Percentiles rank a stretch among this genome's conserved stretches.
Evolutionary conservation across 2,329 filamentous ascomycete genomes (phyloP).

Genomic region (Westerdykella ornata): DNA sequence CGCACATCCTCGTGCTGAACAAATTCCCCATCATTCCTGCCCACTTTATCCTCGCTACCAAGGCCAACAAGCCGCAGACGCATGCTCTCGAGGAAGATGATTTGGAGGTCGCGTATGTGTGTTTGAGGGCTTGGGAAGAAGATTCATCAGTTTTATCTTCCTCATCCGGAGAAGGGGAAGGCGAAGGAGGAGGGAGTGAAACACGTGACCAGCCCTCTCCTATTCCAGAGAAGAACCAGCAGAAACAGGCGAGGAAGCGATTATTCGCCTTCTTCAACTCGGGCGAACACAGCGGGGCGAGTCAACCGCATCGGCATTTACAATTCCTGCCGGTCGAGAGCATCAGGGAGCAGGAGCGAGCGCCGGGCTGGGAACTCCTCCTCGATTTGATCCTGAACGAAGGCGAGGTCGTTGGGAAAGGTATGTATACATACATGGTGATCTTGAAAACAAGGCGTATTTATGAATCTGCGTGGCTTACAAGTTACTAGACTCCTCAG

Average conservation of each 20-base stretch:
- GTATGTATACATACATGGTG: background rate
- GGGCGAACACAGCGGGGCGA: slow-evolving; percentile 61
- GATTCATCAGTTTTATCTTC: background rate
- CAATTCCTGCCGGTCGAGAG: slow-evolving; percentile 61
- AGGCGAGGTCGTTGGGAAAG: background rate
- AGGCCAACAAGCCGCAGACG: slow-evolving; percentile 57
- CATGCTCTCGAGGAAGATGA: slow-evolving; percentile 56
- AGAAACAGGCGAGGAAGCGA: too few relatives aligned
- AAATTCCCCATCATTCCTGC: slow-evolving; percentile 66
- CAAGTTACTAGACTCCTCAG: background rate
- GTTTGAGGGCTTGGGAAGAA: slow-evolving; percentile 51
- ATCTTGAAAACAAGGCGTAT: too few relatives aligned
- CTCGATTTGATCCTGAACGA: slow-evolving; percentile 39
- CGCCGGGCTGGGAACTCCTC: slow-evolving; percentile 43
- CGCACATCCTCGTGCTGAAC: slow-evolving; percentile 63
- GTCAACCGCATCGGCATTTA: slow-evolving; percentile 64
- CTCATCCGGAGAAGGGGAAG: slow-evolving; percentile 8
- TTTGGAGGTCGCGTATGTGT: slow-evolving; percentile 55
- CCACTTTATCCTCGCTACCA: slow-evolving; percentile 67
- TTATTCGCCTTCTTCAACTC: slow-evolving; percentile 66
- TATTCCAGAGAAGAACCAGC: too few relatives aligned
- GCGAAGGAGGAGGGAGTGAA: too few relatives aligned
- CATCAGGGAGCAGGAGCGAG: slow-evolving; percentile 50
- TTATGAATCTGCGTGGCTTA: background rate
- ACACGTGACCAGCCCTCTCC: slow-evolving; percentile 14